Evolutionary conservation across 1,284 basidiomycete genomes (phyloP).

Genomic region (Phellinidium pouzarii): DNA sequence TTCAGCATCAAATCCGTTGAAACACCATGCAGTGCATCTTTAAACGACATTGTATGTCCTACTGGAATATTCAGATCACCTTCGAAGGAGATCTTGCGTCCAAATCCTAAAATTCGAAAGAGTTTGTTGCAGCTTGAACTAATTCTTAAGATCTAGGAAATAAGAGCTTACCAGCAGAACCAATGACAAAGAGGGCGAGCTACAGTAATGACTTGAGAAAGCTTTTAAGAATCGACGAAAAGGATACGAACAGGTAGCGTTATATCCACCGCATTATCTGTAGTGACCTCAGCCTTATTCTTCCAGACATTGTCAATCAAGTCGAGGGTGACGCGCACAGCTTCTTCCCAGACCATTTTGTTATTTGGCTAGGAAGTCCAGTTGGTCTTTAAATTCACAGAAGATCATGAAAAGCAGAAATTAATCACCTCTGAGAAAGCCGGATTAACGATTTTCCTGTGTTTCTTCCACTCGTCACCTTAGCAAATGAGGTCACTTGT

Average conservation of each 20-base stretch:
- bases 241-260: slow-evolving; percentile 28
- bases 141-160: slow-evolving; percentile 25
- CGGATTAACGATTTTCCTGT: slow-evolving; percentile 35
- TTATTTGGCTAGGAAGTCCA: slow-evolving; percentile 32
- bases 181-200: slow-evolving; percentile 36
- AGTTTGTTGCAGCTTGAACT: too few species aligned
- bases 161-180: slow-evolving; percentile 32
- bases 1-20: slow-evolving; percentile 20
- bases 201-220: slow-evolving; percentile 16
- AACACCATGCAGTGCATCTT: slow-evolving; percentile 21
- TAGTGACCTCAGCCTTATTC: slow-evolving; percentile 26
- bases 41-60: slow-evolving; percentile 23
- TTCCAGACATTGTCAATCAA: slow-evolving; percentile 35
- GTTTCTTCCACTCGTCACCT: slow-evolving; percentile 36
- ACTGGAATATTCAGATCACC: slow-evolving; percentile 13
- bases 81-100: slow-evolving; percentile 27
- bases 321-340: slow-evolving; percentile 34
- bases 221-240: slow-evolving; percentile 21
- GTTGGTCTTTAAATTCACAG: background rate
- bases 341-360: slow-evolving; percentile 38
- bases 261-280: slow-evolving; percentile 21
- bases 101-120: slow-evolving; percentile 34
- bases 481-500: background rate
- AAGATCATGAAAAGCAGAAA: background rate
- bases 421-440: slow-evolving; percentile 34